Conservation (phyloP, 2,329 filamentous ascomycete genomes). For the Plectosphaerella cucumerina region DNA sequence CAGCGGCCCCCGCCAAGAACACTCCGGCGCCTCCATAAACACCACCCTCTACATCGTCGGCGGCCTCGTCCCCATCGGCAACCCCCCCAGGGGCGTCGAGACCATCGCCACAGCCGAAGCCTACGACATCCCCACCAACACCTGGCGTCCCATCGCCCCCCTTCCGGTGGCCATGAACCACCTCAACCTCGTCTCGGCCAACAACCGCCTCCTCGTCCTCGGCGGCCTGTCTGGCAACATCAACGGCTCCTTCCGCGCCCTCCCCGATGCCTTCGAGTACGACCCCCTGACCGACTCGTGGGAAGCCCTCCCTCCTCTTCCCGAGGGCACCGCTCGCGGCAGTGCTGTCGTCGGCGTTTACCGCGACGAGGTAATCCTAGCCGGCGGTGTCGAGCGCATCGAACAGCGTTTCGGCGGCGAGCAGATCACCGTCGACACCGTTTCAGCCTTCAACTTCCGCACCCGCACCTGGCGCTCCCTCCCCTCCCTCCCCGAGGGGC, state of each 20-base stretch:
- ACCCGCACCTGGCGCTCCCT: conserved; percentile 8
- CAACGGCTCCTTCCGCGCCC: conserved; percentile 19
- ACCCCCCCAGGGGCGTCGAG: not conserved
- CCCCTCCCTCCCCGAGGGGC: conserved; percentile 24
- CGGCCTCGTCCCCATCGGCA: not conserved
- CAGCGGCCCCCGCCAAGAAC: not conserved
- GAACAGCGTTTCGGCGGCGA: not conserved
- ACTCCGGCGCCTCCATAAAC: not conserved
- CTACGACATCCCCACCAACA: conserved; percentile 23
- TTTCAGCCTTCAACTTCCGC: not conserved
- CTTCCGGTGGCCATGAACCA: conserved; percentile 28
- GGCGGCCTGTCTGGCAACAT: conserved; percentile 25
- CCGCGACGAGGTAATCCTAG: conserved; percentile 26
- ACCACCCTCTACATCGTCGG: not conserved
- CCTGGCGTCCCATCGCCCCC: conserved; percentile 21
- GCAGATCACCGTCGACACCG: conserved; percentile 5
- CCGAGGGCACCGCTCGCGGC: conserved; percentile 20
- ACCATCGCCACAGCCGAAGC: conserved; percentile 10
- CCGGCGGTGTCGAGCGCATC: conserved; percentile 28
- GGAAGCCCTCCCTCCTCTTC: conserved; percentile 20
- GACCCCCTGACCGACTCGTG: conserved; percentile 20
- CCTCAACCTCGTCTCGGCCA: conserved; percentile 28
- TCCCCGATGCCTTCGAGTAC: conserved; percentile 23
- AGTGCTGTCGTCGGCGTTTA: conserved; percentile 26
- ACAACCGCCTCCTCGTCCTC: conserved; percentile 32